Base-by-base conservation (phyloP, 140 eudicot species). In the Erigeron philadelphicus region DNA sequence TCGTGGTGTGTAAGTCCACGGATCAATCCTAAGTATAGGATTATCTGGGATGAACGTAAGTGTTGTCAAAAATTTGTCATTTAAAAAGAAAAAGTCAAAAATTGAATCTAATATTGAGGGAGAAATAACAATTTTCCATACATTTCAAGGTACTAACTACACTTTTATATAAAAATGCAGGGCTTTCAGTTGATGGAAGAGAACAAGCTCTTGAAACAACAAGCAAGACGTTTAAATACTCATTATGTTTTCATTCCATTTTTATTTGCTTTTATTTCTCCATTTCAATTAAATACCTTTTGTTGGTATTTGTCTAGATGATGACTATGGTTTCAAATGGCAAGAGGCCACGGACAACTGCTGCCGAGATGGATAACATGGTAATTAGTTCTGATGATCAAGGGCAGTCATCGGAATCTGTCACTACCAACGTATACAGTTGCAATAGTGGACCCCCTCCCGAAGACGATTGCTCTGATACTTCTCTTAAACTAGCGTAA, bases 391-490 rank as follows among this genome's bases (percentile, higher is more conserved):
- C 38, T 0, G 81, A 81, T 21, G 81, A 76, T 61, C 83, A 81
- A 81, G 86, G 81, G 9, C 84, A 81, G 7, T 84, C 90, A 1
- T 73, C 84, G 7, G 90, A 81, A 23, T 79, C 90, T 13, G 81
- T 59, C 19, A 72, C 76, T 31, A 73, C 84, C 12, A 78, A 72
- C 38, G 72, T 68, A 17, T 77, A 71, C 72, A 84, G 83, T 61
- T 74, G 81, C 62, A 75, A 67, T 47, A 75, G 89, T 31, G 89
- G 84, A 64, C 82, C 89, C 41, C 84, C 89, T 72, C 73, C 74
- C 0, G 86, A 84, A 56, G 90, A 84, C 25, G 90, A 81, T 77
- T 84, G 66, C 67, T 84, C 90, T 1, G 87, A 84, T 57, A 81
- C 90, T 6, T 75, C 81, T 65, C 78, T 84, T 42, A 81, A 79